phyloP scores from a whole-genome alignment of 1,284 basidiomycete genomes.

The Ceratobasidium sp. region DNA sequence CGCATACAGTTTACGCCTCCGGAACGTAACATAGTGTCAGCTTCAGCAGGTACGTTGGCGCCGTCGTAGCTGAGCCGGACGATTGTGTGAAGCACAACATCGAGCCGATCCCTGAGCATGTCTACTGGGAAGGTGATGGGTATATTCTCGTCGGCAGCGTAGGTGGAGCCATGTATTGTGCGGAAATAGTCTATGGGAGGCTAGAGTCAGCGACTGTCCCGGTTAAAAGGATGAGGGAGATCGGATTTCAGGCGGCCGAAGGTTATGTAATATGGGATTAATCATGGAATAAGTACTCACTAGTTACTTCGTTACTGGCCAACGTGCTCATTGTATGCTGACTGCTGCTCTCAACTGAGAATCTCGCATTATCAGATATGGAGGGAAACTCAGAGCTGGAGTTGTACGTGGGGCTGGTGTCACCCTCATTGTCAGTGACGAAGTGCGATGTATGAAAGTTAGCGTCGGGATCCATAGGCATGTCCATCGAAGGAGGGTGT shows the following conservation, averaged over 20 bases:
- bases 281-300: background rate
- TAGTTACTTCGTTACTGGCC: background rate
- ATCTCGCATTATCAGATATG: background rate
- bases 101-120: background rate
- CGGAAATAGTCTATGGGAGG: constrained; percentile 8
- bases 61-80: background rate
- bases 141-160: constrained; percentile 9
- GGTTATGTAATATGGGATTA: background rate
- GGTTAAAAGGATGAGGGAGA: background rate
- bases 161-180: background rate
- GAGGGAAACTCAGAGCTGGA: background rate
- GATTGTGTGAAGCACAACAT: constrained; percentile 2
- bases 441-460: background rate
- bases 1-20: background rate
- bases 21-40: background rate
- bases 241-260: background rate
- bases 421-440: background rate
- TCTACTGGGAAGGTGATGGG: constrained; percentile 20
- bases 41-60: constrained; percentile 6
- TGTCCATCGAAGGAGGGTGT: background rate
- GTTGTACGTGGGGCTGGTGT: background rate
- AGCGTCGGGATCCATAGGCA: background rate
- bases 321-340: constrained; percentile 12
- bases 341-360: background rate
- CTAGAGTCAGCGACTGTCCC: background rate